Percentiles rank a stretch among this genome's conserved stretches.
phyloP scores from a whole-genome alignment of 441 rosid species.

The Eugenia klotzschiana region DNA sequence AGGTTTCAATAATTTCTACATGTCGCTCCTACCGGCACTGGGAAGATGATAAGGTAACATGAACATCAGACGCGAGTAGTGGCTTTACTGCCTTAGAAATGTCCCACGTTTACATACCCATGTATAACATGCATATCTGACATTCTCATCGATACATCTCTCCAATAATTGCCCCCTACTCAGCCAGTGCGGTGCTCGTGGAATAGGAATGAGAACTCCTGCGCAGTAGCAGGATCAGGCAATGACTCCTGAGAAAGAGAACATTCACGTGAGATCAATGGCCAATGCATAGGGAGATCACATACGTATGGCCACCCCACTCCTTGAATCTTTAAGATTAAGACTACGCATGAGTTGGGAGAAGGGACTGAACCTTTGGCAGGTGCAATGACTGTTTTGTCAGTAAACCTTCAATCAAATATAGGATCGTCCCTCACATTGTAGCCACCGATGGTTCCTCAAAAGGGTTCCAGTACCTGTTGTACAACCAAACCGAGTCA shows the following conservation, averaged over 20 bases:
- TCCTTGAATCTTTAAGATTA: background rate
- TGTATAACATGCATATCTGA: background rate
- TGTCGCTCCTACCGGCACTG: background rate
- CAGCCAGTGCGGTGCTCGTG: background rate
- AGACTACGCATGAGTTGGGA: background rate
- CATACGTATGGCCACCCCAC: background rate
- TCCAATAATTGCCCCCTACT: background rate
- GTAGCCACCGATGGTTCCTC: background rate
- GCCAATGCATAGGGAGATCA: background rate
- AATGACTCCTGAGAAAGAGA: background rate
- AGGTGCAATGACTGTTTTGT: background rate
- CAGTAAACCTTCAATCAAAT: background rate
- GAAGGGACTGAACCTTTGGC: background rate
- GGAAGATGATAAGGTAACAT: background rate
- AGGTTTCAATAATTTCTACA: background rate
- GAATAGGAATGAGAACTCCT: background rate
- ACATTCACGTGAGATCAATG: background rate
- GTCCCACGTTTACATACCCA: background rate
- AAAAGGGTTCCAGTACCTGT: constrained; percentile 8
- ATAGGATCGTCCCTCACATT: background rate
- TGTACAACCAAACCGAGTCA: constrained; percentile 7
- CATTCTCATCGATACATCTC: background rate
- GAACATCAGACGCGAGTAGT: background rate
- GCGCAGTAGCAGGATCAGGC: background rate
- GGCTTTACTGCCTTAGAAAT: background rate